phyloP scores from a whole-genome alignment of 208 protist genomes.

The Acanthamoeba royreba region DNA sequence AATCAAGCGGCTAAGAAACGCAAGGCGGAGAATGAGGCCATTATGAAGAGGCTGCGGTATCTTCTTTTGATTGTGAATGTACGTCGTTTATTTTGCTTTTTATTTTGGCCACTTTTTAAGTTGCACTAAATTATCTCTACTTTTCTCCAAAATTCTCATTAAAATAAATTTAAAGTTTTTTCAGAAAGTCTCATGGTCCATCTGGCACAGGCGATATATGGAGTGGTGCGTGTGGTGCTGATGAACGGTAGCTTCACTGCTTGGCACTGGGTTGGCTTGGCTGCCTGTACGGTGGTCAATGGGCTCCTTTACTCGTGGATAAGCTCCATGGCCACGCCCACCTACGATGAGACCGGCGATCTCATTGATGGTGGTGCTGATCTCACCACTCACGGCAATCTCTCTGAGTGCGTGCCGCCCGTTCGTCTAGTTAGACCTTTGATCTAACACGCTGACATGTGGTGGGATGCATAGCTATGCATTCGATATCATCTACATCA shows the following conservation, averaged over 20 bases:
- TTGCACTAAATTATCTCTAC: background rate
- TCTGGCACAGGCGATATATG: background rate
- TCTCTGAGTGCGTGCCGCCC: background rate
- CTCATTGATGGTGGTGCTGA: constrained; percentile 42
- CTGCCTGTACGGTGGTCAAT: background rate
- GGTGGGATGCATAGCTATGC: background rate
- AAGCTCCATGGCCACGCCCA: background rate
- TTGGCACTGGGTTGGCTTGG: constrained; percentile 27
- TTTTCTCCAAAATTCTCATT: no score
- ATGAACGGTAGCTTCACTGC: background rate
- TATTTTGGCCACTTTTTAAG: background rate
- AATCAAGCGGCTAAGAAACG: constrained; percentile 51
- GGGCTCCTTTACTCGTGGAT: background rate
- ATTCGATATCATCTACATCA: constrained; percentile 37
- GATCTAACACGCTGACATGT: no score
- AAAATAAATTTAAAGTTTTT: no score
- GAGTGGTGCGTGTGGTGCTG: background rate
- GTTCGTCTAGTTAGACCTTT: background rate
- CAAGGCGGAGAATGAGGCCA: background rate
- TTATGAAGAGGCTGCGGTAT: constrained; percentile 17
- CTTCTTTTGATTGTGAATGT: constrained; percentile 23
- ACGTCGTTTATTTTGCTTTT: background rate
- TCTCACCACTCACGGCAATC: background rate
- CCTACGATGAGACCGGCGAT: constrained; percentile 12
- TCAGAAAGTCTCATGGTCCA: no score